Percentiles rank a stretch among this genome's conserved stretches.
Evolutionary conservation across 1,139 yeast species (phyloP).

Genomic region (Lodderomyces metapsilosis): DNA sequence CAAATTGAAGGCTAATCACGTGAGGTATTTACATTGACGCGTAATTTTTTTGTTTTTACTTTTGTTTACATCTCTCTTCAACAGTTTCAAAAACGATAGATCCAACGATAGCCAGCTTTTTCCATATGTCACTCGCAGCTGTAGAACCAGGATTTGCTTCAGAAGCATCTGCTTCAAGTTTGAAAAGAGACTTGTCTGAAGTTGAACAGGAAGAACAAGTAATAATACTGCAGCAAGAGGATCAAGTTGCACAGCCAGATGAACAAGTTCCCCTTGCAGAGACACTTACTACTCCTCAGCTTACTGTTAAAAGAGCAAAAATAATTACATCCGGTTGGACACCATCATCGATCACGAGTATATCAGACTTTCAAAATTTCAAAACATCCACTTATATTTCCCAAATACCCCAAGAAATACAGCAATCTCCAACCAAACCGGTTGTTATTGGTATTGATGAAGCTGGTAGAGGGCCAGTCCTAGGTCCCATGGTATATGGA

Average conservation of each 20-base stretch:
- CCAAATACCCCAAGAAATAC: slow-evolving; percentile 25
- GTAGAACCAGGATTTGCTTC: not conserved
- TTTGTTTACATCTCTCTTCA: no score
- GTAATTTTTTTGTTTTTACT: no score
- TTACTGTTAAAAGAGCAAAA: not conserved
- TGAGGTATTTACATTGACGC: no score
- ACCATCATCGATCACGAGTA: slow-evolving; percentile 32
- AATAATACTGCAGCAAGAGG: not conserved
- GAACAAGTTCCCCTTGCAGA: no score
- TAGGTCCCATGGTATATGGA: slow-evolving; percentile 97
- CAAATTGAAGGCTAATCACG: no score
- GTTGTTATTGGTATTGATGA: slow-evolving; percentile 88
- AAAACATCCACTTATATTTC: slow-evolving; percentile 37
- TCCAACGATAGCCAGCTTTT: no score
- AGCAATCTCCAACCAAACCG: slow-evolving; percentile 18
- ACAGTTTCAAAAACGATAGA: not conserved
- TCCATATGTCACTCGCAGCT: not conserved
- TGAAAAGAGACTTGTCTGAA: not conserved
- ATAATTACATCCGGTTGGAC: slow-evolving; percentile 10
- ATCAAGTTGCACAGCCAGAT: not conserved
- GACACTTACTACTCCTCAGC: not conserved
- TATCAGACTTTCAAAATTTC: slow-evolving; percentile 26
- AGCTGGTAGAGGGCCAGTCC: slow-evolving; percentile 97
- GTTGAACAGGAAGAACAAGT: not conserved
- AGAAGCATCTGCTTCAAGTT: not conserved